These are phyloP conservation scores for Neofusicoccum kwambonambiense DNA, from an alignment of 2,329 filamentous ascomycete species.

Conservation along the genomic window DNA sequence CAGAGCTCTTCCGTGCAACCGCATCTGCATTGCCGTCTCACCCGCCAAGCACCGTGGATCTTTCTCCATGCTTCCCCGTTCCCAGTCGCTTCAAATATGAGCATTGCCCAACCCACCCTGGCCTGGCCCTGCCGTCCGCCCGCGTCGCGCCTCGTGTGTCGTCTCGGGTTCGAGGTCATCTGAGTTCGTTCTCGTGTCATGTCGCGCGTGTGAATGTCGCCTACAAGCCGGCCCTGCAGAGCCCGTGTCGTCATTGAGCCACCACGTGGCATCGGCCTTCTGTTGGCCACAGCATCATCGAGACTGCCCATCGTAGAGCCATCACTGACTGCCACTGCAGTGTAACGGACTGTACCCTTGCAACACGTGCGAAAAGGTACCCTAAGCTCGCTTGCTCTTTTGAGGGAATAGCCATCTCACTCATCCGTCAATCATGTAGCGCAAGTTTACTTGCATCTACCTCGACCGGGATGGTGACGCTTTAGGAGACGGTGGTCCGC, in stretches of 20 bases:
- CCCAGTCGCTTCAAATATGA: neutral
- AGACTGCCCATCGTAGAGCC: neutral
- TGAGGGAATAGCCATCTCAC: neutral
- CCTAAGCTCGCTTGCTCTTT: constrained; percentile 24
- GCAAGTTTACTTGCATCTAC: constrained; percentile 41
- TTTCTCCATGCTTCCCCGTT: neutral
- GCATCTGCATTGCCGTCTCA: neutral
- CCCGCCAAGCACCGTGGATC: neutral
- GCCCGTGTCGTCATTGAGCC: neutral
- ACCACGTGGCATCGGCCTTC: neutral
- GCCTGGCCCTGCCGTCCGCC: neutral
- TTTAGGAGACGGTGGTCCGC: constrained; percentile 34
- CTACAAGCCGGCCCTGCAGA: neutral
- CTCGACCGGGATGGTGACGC: constrained; percentile 35
- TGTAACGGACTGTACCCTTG: constrained; percentile 61
- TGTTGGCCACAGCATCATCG: neutral
- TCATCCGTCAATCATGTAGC: constrained; percentile 23
- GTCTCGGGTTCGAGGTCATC: neutral
- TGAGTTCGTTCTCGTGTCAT: neutral
- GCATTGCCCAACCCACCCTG: neutral
- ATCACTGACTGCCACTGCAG: constrained; percentile 35
- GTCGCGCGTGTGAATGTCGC: neutral
- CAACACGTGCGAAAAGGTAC: constrained; percentile 57
- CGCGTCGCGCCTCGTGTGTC: neutral
- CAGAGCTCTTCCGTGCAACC: neutral